These are phyloP conservation scores for Vanilla planifolia DNA, from an alignment of 106 monocot species.

Conservation along the genomic window DNA sequence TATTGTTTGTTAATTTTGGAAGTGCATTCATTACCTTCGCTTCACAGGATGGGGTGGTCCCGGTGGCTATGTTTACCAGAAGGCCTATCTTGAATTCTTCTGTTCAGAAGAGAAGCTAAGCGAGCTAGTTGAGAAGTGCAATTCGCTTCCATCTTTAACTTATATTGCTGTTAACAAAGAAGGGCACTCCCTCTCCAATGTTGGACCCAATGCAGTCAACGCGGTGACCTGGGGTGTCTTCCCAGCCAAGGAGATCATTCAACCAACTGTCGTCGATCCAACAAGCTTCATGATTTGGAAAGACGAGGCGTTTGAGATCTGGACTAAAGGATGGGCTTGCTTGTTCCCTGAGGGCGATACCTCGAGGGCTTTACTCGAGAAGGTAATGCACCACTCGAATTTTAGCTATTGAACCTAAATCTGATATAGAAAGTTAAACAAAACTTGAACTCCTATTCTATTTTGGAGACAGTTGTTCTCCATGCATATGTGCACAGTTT, in stretches of 20 bases:
- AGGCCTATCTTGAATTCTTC: slow-evolving; percentile 91
- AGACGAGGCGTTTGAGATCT: slow-evolving; percentile 90
- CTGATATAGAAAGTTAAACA: neutral
- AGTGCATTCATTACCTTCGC: too few relatives aligned
- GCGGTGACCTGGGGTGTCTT: slow-evolving; percentile 99
- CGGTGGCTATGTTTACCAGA: slow-evolving; percentile 88
- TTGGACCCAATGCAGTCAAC: slow-evolving; percentile 59
- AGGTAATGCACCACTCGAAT: slow-evolving; percentile 24
- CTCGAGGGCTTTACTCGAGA: slow-evolving; percentile 54
- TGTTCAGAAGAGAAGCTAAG: slow-evolving; percentile 68
- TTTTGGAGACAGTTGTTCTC: too few relatives aligned
- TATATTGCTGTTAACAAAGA: slow-evolving; percentile 75
- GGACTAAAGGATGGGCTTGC: slow-evolving; percentile 66
- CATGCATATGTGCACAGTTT: too few relatives aligned
- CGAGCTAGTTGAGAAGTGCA: slow-evolving; percentile 59
- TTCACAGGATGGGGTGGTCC: slow-evolving; percentile 85
- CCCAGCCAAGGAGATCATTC: slow-evolving; percentile 89
- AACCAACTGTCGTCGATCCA: slow-evolving; percentile 85
- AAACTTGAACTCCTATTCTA: too few relatives aligned
- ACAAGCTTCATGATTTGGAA: slow-evolving; percentile 91
- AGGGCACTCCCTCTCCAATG: slow-evolving; percentile 53
- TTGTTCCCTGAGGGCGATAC: slow-evolving; percentile 76
- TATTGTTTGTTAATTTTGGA: too few relatives aligned
- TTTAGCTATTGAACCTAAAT: too few relatives aligned
- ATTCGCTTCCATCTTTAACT: slow-evolving; percentile 51